Conservation (phyloP, 345 rosid genomes). For the Sonneratia alba region DNA sequence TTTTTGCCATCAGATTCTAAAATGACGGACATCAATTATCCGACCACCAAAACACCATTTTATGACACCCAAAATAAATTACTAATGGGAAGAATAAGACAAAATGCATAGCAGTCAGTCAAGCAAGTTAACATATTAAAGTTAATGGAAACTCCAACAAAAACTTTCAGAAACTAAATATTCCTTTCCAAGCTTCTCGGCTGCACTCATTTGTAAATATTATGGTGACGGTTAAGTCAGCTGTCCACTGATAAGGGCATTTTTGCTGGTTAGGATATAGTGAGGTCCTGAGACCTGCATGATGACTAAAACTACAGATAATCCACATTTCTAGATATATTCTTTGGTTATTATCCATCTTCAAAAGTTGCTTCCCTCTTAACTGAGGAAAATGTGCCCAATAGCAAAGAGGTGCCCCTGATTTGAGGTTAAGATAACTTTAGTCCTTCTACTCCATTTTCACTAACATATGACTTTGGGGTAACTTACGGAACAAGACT, state of each 20-base stretch:
- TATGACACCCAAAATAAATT: not conserved
- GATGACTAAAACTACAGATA: not conserved
- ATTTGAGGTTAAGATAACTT: not conserved
- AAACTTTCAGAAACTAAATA: not conserved
- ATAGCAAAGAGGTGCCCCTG: not conserved
- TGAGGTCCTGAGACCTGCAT: not conserved
- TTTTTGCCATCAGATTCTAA: not conserved
- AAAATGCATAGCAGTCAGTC: not conserved
- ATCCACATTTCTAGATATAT: not conserved
- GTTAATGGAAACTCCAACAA: not conserved
- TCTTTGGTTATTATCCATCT: not conserved
- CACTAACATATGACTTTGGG: not conserved
- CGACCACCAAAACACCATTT: not conserved
- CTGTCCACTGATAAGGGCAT: not conserved
- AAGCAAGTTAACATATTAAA: not conserved
- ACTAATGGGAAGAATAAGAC: not conserved
- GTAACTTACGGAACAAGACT: not conserved
- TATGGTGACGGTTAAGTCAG: too few relatives aligned
- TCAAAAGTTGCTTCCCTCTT: not conserved
- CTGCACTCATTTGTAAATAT: not conserved
- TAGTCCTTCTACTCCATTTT: not conserved
- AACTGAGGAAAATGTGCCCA: not conserved
- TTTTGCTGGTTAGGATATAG: not conserved
- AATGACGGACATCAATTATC: not conserved
- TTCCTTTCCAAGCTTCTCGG: not conserved